These are phyloP conservation scores for Penicillium sp. DNA, from an alignment of 2,329 filamentous ascomycete species.

Conservation along the genomic window DNA sequence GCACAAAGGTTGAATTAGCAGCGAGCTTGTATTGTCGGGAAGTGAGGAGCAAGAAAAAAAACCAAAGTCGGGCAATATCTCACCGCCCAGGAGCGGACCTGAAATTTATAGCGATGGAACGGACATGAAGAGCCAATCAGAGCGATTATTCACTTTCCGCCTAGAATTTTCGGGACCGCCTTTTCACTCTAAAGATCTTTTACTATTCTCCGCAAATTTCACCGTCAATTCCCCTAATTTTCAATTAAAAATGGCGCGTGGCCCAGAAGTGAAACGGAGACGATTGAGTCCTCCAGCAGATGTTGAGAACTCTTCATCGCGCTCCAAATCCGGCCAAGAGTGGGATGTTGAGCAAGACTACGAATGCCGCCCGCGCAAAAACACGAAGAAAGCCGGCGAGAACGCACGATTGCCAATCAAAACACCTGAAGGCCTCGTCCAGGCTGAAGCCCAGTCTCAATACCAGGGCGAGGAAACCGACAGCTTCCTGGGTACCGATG, in stretches of 20 bases:
- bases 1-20: not conserved
- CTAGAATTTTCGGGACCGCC: conserved; percentile 8
- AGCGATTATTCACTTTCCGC: not conserved
- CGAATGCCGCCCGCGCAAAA: conserved; percentile 73
- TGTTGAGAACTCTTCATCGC: conserved; percentile 27
- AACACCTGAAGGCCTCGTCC: conserved; percentile 71
- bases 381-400: conserved; percentile 70
- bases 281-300: conserved; percentile 50
- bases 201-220: conserved; percentile 8
- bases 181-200: conserved; percentile 12
- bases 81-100: conserved; percentile 5
- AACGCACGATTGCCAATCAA: conserved; percentile 80
- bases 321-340: conserved; percentile 55
- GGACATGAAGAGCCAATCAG: conserved; percentile 10
- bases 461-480: conserved; percentile 55
- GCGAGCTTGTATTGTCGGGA: conserved; percentile 6
- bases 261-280: conserved; percentile 50
- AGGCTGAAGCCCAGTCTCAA: conserved; percentile 55
- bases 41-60: conserved; percentile 8
- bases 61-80: conserved; percentile 6
- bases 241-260: conserved; percentile 44
- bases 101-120: conserved; percentile 13
- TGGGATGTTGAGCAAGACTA: conserved; percentile 95
- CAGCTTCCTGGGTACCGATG: conserved; percentile 61
- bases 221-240: not conserved